Evolutionary conservation across 805 yeast genomes (phyloP).

Genomic region (Yamadazyma akitaensis): DNA sequence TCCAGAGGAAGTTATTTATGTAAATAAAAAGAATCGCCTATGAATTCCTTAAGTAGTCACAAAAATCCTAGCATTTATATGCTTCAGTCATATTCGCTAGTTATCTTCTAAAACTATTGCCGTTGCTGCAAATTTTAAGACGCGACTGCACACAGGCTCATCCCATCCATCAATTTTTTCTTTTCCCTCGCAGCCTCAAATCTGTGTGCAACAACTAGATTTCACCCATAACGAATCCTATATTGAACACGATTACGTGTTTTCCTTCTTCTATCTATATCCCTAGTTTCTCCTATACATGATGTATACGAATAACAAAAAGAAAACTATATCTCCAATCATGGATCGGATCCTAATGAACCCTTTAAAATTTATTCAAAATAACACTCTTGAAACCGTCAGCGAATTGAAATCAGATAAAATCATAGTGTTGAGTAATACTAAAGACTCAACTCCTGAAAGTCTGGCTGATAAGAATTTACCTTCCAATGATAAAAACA

Average conservation of each 20-base stretch:
- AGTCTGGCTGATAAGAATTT: neutral
- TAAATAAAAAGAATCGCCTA: neutral
- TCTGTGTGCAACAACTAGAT: slow-evolving; percentile 1
- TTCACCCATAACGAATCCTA: neutral
- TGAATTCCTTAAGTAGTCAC: too few species aligned
- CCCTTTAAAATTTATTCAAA: slow-evolving; percentile 16
- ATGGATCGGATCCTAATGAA: slow-evolving; percentile 14
- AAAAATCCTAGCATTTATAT: too few species aligned
- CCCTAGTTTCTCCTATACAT: neutral
- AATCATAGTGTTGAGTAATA: slow-evolving; percentile 13
- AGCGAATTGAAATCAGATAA: slow-evolving; percentile 11
- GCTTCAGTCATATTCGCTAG: too few species aligned
- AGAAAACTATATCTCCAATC: slow-evolving; percentile 13
- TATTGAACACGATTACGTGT: neutral
- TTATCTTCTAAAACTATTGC: neutral
- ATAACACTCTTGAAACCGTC: slow-evolving; percentile 12
- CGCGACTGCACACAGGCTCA: slow-evolving; percentile 4
- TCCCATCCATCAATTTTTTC: slow-evolving; percentile 5
- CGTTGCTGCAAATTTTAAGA: neutral
- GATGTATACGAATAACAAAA: slow-evolving; percentile 4
- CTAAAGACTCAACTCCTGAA: slow-evolving; percentile 10
- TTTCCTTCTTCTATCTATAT: neutral
- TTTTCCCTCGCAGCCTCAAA: neutral
- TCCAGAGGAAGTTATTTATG: slow-evolving; percentile 2
- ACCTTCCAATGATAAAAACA: neutral